These are phyloP conservation scores for Beta lomatogona DNA, from an alignment of 179 eudicot genomes.

Conservation along the genomic window DNA sequence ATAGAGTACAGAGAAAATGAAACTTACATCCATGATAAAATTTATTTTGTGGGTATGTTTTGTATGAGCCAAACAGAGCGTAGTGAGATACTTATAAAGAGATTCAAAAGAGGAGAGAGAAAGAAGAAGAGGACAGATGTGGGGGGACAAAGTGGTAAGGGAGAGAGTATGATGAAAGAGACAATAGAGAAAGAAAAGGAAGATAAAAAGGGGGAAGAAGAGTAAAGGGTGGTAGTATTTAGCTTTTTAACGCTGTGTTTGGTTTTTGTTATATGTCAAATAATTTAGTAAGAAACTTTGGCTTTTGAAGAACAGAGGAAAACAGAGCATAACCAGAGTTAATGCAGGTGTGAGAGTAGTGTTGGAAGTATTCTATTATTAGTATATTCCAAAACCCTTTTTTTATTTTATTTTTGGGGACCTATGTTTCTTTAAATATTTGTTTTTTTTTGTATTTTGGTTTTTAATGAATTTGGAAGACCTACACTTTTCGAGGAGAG, in stretches of 20 bases:
- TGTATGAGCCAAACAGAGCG: not conserved
- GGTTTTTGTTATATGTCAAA: not conserved
- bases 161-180: slow-evolving; percentile 14
- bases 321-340: slow-evolving; percentile 16
- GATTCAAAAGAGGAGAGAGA: slow-evolving; percentile 1
- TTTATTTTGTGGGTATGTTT: not conserved
- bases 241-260: not conserved
- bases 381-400: slow-evolving; percentile 19
- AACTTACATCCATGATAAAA: slow-evolving; percentile 14
- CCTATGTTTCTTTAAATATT: not conserved
- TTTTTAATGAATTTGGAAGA: not conserved
- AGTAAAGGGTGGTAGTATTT: not conserved
- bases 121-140: not conserved
- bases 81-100: not conserved
- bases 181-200: not conserved
- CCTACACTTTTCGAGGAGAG: not conserved
- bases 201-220: not conserved
- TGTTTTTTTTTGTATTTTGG: not conserved
- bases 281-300: slow-evolving; percentile 6
- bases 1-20: not conserved
- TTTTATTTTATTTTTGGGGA: not conserved
- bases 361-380: slow-evolving; percentile 11
- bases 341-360: slow-evolving; percentile 1
- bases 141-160: slow-evolving; percentile 21
- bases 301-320: slow-evolving; percentile 5